Percentiles rank a stretch among this genome's conserved stretches.
Conservation (phyloP, 306 rosid genomes). For the Vigna hirtella region DNA sequence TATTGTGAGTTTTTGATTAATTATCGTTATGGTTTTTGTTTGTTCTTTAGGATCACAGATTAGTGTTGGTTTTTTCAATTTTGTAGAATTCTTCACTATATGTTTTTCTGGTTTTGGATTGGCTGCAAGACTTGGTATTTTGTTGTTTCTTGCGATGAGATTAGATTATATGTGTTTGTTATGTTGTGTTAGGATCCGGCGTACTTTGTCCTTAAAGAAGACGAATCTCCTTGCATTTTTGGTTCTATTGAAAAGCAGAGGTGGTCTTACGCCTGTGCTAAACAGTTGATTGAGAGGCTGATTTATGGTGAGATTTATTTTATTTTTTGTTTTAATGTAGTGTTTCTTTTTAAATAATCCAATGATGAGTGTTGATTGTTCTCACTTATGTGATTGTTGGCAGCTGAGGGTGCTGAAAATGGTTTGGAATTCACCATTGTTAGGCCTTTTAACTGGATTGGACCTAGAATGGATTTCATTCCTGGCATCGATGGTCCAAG, state of each 20-base stretch:
- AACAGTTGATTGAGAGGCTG: constrained; percentile 98
- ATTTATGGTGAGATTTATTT: constrained; percentile 68
- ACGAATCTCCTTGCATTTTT: constrained; percentile 90
- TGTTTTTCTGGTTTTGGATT: constrained; percentile 32
- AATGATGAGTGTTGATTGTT: neutral
- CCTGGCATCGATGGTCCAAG: constrained; percentile 99
- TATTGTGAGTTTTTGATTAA: neutral
- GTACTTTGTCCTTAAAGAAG: constrained; percentile 88
- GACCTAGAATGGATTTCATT: constrained; percentile 99
- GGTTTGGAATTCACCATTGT: constrained; percentile 90
- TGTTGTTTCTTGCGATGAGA: constrained; percentile 32
- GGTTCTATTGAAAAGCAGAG: constrained; percentile 96
- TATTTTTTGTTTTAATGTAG: neutral
- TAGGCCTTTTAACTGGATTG: constrained; percentile 97
- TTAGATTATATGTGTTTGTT: constrained; percentile 34
- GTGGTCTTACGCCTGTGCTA: constrained; percentile 99
- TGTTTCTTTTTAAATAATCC: neutral
- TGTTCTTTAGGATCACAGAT: neutral
- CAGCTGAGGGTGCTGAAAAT: constrained; percentile 99
- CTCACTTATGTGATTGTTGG: constrained; percentile 35
- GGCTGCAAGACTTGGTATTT: neutral
- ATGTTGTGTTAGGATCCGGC: constrained; percentile 73
- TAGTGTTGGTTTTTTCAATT: constrained; percentile 3
- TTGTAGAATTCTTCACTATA: neutral
- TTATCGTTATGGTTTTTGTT: constrained; percentile 1